phyloP scores from a whole-genome alignment of 345 rosid genomes.

The Ricinus communis region DNA sequence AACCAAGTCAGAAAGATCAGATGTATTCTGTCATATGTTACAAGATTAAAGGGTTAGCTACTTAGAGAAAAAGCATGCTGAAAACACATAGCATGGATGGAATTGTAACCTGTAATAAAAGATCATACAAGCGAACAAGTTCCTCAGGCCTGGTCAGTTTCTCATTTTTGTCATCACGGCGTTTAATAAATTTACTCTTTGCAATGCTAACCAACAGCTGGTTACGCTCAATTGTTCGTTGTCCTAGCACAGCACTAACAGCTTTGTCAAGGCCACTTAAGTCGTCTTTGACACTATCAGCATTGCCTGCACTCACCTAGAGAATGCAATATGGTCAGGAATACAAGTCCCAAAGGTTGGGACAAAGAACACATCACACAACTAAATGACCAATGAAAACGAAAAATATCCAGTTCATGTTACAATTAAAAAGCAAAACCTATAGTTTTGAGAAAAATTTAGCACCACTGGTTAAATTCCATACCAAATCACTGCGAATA shows the following conservation, averaged over 20 bases:
- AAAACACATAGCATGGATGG: neutral
- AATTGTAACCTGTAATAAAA: constrained; percentile 72
- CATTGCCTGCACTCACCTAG: constrained; percentile 90
- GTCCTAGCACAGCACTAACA: constrained; percentile 85
- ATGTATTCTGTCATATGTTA: constrained; percentile 66
- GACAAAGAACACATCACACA: constrained; percentile 12
- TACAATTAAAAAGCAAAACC: neutral
- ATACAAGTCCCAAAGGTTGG: constrained; percentile 4
- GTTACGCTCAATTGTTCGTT: constrained; percentile 89
- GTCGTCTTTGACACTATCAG: constrained; percentile 88
- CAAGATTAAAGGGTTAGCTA: constrained; percentile 21
- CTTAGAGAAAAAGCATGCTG: no score
- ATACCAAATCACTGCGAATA: constrained; percentile 92
- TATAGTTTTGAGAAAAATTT: neutral
- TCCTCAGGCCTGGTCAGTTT: constrained; percentile 92
- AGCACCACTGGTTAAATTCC: constrained; percentile 6
- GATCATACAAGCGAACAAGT: constrained; percentile 94
- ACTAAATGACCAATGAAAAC: neutral
- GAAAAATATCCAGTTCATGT: neutral
- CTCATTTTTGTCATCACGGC: constrained; percentile 86
- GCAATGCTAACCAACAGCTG: constrained; percentile 85
- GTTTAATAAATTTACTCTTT: constrained; percentile 77
- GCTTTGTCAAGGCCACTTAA: constrained; percentile 97
- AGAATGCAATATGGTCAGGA: constrained; percentile 23
- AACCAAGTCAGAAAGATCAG: constrained; percentile 94